Base-by-base conservation (phyloP, 2,329 filamentous ascomycete genomes). In the Arthrobotrys entomopaga region DNA sequence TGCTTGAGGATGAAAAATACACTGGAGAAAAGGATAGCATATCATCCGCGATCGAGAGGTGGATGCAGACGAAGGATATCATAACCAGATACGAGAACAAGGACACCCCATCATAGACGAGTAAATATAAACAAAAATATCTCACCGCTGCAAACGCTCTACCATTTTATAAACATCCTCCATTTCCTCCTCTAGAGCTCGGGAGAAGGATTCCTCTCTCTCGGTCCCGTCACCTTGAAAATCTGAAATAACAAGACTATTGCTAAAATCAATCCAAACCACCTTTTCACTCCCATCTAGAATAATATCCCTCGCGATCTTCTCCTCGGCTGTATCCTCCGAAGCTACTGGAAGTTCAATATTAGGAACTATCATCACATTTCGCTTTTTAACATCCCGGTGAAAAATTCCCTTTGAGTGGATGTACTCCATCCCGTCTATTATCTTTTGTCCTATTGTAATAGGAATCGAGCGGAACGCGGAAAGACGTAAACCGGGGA, bases 201-300 rank as follows among this genome's bases (percentile, higher is more conserved):
- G 48, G 6, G 24, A 11, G 22, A 66, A 73, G 6, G 29, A 11
- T 19, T 56, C 48, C 7, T 29, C 16, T 19, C 52, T 19, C 49
- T 53, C 54, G 2, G 43, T 46, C 1, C 48, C 54, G 0, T 43
- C 43, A 11, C 60, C 61, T 5, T 11, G 26, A 20, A 65, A 72
- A 40, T 66, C 56, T 5, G 46, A 29, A 16, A 73, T 22, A 1
- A 40, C 46, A 26, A 73, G 42, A 34, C 69, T 73, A 52, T 73
- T 73, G 38, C 69, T 73, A 42, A 73, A 73, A 56, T 73, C 69
- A 20, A 73, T 73, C 69, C 69, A 73, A 16, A 61, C 40, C 2
- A 73, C 69, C 26, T 66, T 60, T 53, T 73, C 69, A 13, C 19
- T 57, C 0, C 69, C 69, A 22, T 66, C 56, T 26, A 72, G 29